Percentiles rank a stretch among this genome's conserved stretches.
These are phyloP conservation scores for Leccinum obscurum DNA, from an alignment of 768 basidiomycete genomes.

Conservation along the genomic window DNA sequence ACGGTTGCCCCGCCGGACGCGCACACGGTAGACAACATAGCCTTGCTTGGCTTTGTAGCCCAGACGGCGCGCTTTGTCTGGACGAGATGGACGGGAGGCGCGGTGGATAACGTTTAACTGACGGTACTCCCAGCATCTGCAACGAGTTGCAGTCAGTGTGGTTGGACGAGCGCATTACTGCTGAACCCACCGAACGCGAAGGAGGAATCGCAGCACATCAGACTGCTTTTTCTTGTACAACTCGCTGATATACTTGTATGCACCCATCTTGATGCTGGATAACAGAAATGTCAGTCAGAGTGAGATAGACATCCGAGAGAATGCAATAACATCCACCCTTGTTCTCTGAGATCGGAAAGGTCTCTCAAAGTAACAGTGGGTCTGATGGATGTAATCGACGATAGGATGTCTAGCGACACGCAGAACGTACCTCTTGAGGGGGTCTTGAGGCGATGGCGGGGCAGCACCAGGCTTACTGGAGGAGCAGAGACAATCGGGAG, in stretches of 20 bases:
- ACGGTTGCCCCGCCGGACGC: constrained; percentile 97
- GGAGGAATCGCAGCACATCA: constrained; percentile 95
- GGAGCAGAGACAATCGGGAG: constrained; percentile 15
- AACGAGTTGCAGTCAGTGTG: constrained; percentile 9
- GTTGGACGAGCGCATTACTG: not conserved
- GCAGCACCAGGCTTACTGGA: constrained; percentile 5
- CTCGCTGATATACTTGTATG: constrained; percentile 96
- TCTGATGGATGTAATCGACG: not conserved
- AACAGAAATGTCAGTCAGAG: constrained; percentile 20
- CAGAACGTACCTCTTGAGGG: constrained; percentile 31
- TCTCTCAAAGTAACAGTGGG: constrained; percentile 10
- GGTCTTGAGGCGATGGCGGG: constrained; percentile 21
- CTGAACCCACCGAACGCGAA: constrained; percentile 82
- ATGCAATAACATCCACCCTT: constrained; percentile 26
- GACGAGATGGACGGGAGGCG: constrained; percentile 95
- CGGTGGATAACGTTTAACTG: constrained; percentile 98
- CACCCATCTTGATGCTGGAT: constrained; percentile 71
- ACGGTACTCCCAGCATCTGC: constrained; percentile 97
- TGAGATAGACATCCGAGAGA: constrained; percentile 15
- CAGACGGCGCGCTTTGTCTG: constrained; percentile 97
- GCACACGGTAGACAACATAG: constrained; percentile 95
- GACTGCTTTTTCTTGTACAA: constrained; percentile 99
- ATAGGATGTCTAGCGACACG: constrained; percentile 2
- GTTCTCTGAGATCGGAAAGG: constrained; percentile 5
- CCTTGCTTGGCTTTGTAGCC: constrained; percentile 99